phyloP scores from a whole-genome alignment of 176 grass and related monocot species.

The Poa pratensis region DNA sequence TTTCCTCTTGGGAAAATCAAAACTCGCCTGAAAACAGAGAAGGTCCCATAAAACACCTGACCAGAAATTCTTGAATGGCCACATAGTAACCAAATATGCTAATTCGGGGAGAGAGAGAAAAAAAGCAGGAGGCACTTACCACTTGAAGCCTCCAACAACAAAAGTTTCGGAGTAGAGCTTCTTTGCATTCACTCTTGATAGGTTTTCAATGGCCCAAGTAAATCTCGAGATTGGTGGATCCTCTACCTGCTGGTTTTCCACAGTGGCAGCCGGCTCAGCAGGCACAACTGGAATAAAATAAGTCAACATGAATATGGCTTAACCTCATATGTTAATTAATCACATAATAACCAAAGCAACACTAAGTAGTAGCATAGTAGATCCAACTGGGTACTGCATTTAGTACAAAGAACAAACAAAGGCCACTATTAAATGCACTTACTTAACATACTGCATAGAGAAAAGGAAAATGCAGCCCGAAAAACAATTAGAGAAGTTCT shows the following conservation, averaged over 20 bases:
- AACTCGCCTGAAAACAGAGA: constrained; percentile 70
- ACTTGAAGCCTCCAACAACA: constrained; percentile 86
- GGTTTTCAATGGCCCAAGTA: constrained; percentile 95
- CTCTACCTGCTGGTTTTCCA: constrained; percentile 83
- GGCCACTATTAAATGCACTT: constrained; percentile 27
- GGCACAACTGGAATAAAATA: constrained; percentile 56
- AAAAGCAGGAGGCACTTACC: constrained; percentile 53
- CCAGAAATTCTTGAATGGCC: neutral
- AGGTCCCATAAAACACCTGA: neutral
- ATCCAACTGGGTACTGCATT: constrained; percentile 22
- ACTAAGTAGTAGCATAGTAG: neutral
- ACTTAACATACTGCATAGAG: constrained; percentile 27
- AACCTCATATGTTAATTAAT: constrained; percentile 23
- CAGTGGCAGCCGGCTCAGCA: constrained; percentile 63
- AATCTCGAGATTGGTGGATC: constrained; percentile 88
- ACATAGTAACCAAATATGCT: neutral
- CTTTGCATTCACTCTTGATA: constrained; percentile 79
- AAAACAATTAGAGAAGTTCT: neutral
- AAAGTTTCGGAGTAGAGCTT: constrained; percentile 96
- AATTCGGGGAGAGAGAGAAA: neutral
- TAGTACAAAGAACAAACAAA: constrained; percentile 16
- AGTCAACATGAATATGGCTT: constrained; percentile 18
- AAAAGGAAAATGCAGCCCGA: constrained; percentile 14
- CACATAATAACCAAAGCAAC: constrained; percentile 34
- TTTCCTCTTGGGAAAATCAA: constrained; percentile 98